Percentiles rank a stretch among this genome's conserved stretches.
Conservation (phyloP, 345 rosid genomes). For the Citrus inodora region DNA sequence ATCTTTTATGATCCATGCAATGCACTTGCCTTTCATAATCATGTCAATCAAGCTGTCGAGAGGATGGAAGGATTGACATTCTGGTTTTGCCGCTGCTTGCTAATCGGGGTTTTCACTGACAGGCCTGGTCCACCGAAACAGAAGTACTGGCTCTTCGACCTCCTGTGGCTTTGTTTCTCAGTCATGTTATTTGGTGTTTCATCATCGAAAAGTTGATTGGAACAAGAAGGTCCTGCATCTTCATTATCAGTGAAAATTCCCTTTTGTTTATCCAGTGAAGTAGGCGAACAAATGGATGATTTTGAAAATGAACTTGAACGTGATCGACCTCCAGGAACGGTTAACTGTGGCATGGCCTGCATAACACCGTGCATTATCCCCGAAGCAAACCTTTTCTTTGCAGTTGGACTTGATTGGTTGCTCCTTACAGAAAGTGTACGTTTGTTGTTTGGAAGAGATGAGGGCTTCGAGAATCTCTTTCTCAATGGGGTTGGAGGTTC, state of each 20-base stretch:
- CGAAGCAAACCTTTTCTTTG: slow-evolving; percentile 69
- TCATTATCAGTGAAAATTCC: slow-evolving; percentile 43
- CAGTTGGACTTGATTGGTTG: slow-evolving; percentile 68
- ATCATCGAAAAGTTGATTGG: slow-evolving; percentile 27
- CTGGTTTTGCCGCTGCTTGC: slow-evolving; percentile 37
- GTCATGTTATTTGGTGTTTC: slow-evolving; percentile 23
- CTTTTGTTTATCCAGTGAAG: slow-evolving; percentile 61
- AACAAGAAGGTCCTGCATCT: slow-evolving; percentile 48
- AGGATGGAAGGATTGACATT: slow-evolving; percentile 35
- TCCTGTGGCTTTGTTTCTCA: slow-evolving; percentile 47
- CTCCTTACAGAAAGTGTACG: slow-evolving; percentile 77
- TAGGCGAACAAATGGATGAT: slow-evolving; percentile 56
- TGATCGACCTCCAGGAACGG: slow-evolving; percentile 44
- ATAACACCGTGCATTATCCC: slow-evolving; percentile 51
- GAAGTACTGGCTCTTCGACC: slow-evolving; percentile 54
- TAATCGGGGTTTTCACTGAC: slow-evolving; percentile 41
- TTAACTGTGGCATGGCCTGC: slow-evolving; percentile 47
- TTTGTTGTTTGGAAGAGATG: slow-evolving; percentile 51
- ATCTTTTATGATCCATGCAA: background rate
- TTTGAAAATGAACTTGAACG: slow-evolving; percentile 78
- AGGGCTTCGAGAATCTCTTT: slow-evolving; percentile 56
- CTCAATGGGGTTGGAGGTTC: slow-evolving; percentile 62
- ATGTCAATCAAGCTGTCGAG: slow-evolving; percentile 38
- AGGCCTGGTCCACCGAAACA: slow-evolving; percentile 63
- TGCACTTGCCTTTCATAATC: background rate